Percentiles rank a stretch among this genome's conserved stretches.
Evolutionary conservation across 768 basidiomycete species (phyloP).

Genomic region (Termitomyces sp.): DNA sequence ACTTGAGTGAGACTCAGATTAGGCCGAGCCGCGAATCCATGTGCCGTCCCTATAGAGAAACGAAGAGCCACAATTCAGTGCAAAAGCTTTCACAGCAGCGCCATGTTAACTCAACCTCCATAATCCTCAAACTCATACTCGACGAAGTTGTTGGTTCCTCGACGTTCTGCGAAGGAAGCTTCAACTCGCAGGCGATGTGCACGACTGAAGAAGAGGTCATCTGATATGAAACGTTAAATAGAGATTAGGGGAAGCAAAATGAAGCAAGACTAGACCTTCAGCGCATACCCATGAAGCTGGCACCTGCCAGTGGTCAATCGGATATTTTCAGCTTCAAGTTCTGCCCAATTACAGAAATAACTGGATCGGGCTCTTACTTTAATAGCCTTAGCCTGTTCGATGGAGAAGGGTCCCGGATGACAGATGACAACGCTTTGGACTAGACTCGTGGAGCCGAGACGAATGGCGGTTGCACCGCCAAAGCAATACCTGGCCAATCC

Average conservation of each 20-base stretch:
- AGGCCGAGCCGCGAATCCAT: slow-evolving; percentile 23
- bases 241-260: neutral
- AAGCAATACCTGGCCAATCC: slow-evolving; percentile 18
- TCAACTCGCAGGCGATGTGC: slow-evolving; percentile 13
- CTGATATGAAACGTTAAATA: neutral
- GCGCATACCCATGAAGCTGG: slow-evolving; percentile 22
- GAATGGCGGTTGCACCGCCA: slow-evolving; percentile 17
- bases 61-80: neutral
- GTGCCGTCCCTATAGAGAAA: slow-evolving; percentile 17
- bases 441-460: slow-evolving; percentile 15
- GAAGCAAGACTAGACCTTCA: slow-evolving; percentile 12
- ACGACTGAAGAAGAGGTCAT: slow-evolving; percentile 18
- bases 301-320: slow-evolving; percentile 14
- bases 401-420: slow-evolving; percentile 17
- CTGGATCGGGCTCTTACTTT: slow-evolving; percentile 9
- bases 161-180: slow-evolving; percentile 18
- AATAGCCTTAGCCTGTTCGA: slow-evolving; percentile 16
- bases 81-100: no score
- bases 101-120: slow-evolving; percentile 11
- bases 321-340: neutral
- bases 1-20: slow-evolving; percentile 20
- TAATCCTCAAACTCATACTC: slow-evolving; percentile 23
- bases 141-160: slow-evolving; percentile 15
- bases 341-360: neutral
- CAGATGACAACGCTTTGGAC: slow-evolving; percentile 19